Percentiles rank a stretch among this genome's conserved stretches.
Conservation (phyloP, 2,329 filamentous ascomycete species). For the Penicillium sumatraense region DNA sequence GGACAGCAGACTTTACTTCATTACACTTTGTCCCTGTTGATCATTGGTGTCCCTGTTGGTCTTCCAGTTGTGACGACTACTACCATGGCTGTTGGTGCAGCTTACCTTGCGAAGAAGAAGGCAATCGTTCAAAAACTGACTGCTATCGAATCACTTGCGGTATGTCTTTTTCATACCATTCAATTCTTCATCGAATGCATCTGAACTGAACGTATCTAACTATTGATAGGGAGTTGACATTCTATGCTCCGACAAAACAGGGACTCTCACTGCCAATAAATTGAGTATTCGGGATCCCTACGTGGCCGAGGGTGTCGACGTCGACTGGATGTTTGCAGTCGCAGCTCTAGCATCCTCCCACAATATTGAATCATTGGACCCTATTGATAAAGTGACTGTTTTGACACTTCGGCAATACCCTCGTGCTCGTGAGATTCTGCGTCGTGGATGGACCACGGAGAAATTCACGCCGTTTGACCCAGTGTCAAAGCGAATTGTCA, state of each 20-base stretch:
- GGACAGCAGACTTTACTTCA: constrained; percentile 68
- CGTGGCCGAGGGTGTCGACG: constrained; percentile 75
- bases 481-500: constrained; percentile 78
- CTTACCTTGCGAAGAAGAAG: constrained; percentile 76
- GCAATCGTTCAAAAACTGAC: constrained; percentile 81
- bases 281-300: constrained; percentile 77
- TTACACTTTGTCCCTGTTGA: constrained; percentile 71
- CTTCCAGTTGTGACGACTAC: constrained; percentile 79
- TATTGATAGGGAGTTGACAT: constrained; percentile 67
- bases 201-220: constrained; percentile 10
- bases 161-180: constrained; percentile 29
- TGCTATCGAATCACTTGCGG: constrained; percentile 75
- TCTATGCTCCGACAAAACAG: constrained; percentile 81
- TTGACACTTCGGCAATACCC: constrained; percentile 75
- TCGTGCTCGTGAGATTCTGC: constrained; percentile 74
- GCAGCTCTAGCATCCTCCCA: constrained; percentile 77
- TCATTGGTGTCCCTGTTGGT: constrained; percentile 81
- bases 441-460: constrained; percentile 74
- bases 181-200: not conserved
- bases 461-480: constrained; percentile 75
- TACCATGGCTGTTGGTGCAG: constrained; percentile 76
- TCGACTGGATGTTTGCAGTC: constrained; percentile 84
- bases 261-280: constrained; percentile 68
- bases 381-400: constrained; percentile 80
- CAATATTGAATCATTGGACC: constrained; percentile 77